Percentiles rank a stretch among this genome's conserved stretches.
Evolutionary conservation across 1,139 yeast species (phyloP).

Genomic region (Yamadazyma epiphylla): DNA sequence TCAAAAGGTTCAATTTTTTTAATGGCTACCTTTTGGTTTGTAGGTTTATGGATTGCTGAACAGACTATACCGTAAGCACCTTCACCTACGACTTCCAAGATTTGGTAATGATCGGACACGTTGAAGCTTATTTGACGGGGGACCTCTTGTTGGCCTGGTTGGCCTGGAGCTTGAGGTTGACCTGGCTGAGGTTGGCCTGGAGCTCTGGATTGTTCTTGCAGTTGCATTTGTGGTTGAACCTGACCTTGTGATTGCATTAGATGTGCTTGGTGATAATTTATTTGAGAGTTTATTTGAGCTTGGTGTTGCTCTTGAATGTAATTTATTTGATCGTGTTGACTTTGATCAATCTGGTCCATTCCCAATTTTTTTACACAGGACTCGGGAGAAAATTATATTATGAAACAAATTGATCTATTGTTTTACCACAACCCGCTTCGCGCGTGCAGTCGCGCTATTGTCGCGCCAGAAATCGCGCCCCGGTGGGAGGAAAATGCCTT

Average conservation of each 20-base stretch:
- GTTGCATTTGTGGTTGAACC: conserved; percentile 5
- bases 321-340: too few relatives aligned
- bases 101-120: conserved; percentile 83
- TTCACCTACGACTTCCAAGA: conserved; percentile 85
- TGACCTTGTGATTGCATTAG: conserved; percentile 2
- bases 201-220: conserved; percentile 1
- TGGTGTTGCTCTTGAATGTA: too few relatives aligned
- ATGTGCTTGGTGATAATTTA: neutral
- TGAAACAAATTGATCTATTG: conserved; percentile 4
- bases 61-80: conserved; percentile 99
- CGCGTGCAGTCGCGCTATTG: too few relatives aligned
- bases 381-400: conserved; percentile 1
- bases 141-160: conserved; percentile 1
- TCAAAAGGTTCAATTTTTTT: conserved; percentile 94
- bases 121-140: conserved; percentile 68
- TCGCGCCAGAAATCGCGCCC: too few relatives aligned
- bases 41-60: conserved; percentile 84
- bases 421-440: too few relatives aligned
- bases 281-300: neutral
- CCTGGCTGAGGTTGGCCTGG: neutral
- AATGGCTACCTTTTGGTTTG: conserved; percentile 88
- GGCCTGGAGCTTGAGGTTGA: conserved; percentile 4
- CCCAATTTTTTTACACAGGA: neutral
- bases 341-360: too few relatives aligned
- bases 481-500: too few relatives aligned